Evolutionary conservation across 1,284 basidiomycete genomes (phyloP), one percentile per base, ranked within the genome.

Genomic region (Amylostereum areolatum): DNA sequence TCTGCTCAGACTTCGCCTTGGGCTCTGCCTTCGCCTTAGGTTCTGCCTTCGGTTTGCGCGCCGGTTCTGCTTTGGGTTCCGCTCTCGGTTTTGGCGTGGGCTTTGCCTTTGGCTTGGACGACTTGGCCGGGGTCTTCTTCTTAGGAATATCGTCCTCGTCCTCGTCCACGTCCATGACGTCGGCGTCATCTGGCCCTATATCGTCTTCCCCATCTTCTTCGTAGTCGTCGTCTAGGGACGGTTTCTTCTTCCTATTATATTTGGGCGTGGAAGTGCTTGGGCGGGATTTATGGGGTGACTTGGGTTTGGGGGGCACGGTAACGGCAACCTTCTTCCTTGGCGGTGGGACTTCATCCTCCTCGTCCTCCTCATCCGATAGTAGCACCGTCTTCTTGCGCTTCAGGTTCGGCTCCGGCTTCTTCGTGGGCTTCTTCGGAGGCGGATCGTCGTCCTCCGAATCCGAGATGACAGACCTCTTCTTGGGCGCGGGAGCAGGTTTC

Each of bases 271-370:
- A 46, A 12, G 51, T 32, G 12, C 40, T 48, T 12, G 43, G 43
- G 37, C 57, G 55, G 7, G 57, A 39, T 33, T 53, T 55, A 8
- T 59, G 34, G 31, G 58, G 56, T 6, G 53, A 33, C 2, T 59
- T 57, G 8, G 62, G 45, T 52, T 64, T 68, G 1, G 69, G 55
- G 1, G 67, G 50, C 1, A 56, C 52, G 2, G 54, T 42, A 3
- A 67, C 52, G 2, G 65, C 64, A 12, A 59, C 46, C 55, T 74
- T 77, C 64, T 78, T 77, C 62, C 67, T 72, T 0, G 72, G 69
- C 4, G 71, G 70, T 2, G 57, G 46, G 5, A 32, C 44, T 35
- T 55, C 49, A 33, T 49, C 49, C 27, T 46, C 51, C 0, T 63
- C 50, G 2, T 58, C 58, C 18, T 66, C 62, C 2, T 67, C 67